These are phyloP conservation scores for Paraphaeosphaeria sporulosa DNA, from an alignment of 2,329 filamentous ascomycete genomes.

Conservation along the genomic window DNA sequence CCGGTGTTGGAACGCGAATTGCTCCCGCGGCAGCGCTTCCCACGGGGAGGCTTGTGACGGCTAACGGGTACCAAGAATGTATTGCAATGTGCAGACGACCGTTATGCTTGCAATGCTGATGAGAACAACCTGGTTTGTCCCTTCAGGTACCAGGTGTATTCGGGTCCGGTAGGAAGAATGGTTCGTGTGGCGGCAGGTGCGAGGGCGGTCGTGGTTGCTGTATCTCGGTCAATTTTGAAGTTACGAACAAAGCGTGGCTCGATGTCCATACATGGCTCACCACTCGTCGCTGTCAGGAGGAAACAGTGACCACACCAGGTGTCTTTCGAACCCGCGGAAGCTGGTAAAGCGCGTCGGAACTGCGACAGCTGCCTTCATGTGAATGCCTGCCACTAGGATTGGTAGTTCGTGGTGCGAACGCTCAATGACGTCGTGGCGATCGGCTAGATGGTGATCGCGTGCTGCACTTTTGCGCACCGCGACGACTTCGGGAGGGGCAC, in stretches of 20 bases:
- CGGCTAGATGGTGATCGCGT: conserved; percentile 15
- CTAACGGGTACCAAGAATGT: neutral
- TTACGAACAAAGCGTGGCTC: neutral
- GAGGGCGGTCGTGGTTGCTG: conserved; percentile 13
- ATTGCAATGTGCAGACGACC: neutral
- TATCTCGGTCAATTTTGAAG: neutral
- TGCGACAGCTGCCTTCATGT: conserved; percentile 29
- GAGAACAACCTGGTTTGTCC: neutral
- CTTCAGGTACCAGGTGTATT: neutral
- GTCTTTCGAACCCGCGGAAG: conserved; percentile 18
- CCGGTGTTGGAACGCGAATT: conserved; percentile 17
- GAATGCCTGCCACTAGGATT: conserved; percentile 18
- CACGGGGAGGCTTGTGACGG: neutral
- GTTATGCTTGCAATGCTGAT: neutral
- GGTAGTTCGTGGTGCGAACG: conserved; percentile 11
- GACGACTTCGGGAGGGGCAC: conserved; percentile 11
- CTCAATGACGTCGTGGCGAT: conserved; percentile 21
- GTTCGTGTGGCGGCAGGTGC: neutral
- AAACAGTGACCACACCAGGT: conserved; percentile 22
- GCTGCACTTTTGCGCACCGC: conserved; percentile 3
- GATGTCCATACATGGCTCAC: conserved; percentile 8
- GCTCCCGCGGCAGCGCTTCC: neutral
- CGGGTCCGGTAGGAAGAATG: neutral
- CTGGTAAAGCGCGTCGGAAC: conserved; percentile 18
- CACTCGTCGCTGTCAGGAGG: conserved; percentile 15